phyloP scores from a whole-genome alignment of 441 rosid species.

The Jatropha podagrica region DNA sequence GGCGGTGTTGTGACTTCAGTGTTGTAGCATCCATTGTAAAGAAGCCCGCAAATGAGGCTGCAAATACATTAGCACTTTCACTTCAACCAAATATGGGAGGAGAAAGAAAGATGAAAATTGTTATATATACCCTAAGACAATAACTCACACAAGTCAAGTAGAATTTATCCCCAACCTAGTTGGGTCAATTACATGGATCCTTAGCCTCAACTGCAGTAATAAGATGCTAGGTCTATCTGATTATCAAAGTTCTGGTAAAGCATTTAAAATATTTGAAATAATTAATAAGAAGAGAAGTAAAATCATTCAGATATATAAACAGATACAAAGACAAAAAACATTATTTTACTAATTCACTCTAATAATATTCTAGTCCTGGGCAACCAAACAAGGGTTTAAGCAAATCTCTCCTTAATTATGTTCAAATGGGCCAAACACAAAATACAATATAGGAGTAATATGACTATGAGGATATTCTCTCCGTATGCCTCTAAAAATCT shows the following conservation, averaged over 20 bases:
- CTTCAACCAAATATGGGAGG: not conserved
- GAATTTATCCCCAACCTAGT: not conserved
- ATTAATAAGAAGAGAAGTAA: not conserved
- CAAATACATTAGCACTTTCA: not conserved
- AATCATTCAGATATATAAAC: not conserved
- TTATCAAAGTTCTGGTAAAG: not conserved
- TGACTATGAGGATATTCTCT: not conserved
- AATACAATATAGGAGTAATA: not conserved
- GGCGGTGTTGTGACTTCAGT: constrained; percentile 48
- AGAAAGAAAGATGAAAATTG: not conserved
- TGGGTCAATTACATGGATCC: not conserved
- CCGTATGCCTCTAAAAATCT: not conserved
- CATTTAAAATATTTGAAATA: not conserved
- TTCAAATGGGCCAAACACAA: not conserved
- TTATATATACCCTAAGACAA: not conserved
- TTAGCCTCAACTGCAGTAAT: not conserved
- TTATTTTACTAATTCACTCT: no score
- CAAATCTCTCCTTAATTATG: not conserved
- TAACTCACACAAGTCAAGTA: not conserved
- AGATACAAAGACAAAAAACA: not conserved
- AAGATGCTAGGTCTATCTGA: not conserved
- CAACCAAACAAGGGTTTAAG: not conserved
- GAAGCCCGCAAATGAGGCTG: not conserved
- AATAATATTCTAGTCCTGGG: not conserved
- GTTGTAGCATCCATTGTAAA: constrained; percentile 49